A percentile compares a stretch with the other conserved stretches of the same genome.
These are phyloP conservation scores for Cryptosporidium tyzzeri DNA, from an alignment of 169 alveolate species.

Conservation along the genomic window DNA sequence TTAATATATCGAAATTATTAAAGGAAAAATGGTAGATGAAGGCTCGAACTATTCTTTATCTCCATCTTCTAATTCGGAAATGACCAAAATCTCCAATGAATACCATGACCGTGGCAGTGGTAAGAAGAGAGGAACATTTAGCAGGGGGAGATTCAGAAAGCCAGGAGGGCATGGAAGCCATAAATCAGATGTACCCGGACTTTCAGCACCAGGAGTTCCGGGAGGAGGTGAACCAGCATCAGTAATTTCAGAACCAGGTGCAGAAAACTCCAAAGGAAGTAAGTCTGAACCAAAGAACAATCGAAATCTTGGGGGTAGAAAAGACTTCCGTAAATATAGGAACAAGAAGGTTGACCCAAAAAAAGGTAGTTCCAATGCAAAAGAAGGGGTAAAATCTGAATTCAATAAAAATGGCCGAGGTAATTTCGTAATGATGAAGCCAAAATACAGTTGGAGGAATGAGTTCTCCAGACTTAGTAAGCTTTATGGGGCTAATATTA, in stretches of 20 bases:
- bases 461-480: conserved; percentile 8
- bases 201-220: background rate
- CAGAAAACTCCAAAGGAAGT: background rate
- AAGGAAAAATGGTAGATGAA: background rate
- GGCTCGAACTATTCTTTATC: background rate
- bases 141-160: background rate
- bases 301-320: background rate
- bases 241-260: background rate
- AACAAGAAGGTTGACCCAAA: background rate
- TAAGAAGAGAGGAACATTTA: background rate
- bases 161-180: background rate
- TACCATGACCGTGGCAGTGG: background rate
- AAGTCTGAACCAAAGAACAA: background rate
- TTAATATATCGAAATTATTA: too few species aligned
- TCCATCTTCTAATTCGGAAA: background rate
- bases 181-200: too few species aligned
- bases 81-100: background rate
- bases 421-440: background rate
- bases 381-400: background rate
- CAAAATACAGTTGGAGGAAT: conserved; percentile 17
- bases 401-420: background rate
- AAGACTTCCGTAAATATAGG: background rate
- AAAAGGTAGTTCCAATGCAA: background rate
- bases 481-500: conserved; percentile 8
- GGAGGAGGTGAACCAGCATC: background rate